These are phyloP conservation scores for Parasarocladium wereldwijsianum DNA, from an alignment of 2,329 filamentous ascomycete species.

Conservation along the genomic window DNA sequence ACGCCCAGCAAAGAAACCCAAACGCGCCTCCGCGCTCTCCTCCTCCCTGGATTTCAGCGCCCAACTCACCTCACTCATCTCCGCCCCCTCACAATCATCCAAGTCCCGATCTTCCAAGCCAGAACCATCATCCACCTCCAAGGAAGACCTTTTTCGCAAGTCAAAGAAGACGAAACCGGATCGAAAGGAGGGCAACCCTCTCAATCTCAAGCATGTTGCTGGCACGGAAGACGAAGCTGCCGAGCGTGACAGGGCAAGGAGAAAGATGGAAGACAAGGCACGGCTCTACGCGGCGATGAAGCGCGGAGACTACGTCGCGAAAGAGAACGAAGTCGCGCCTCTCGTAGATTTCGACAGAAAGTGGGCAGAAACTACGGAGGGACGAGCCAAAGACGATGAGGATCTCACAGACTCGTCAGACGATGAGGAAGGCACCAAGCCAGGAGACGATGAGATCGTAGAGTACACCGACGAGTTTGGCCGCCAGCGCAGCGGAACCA, in stretches of 20 bases:
- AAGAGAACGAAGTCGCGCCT: constrained; percentile 47
- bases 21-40: constrained; percentile 55
- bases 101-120: too few species aligned
- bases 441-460: constrained; percentile 45
- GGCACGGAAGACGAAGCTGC: constrained; percentile 49
- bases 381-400: constrained; percentile 40
- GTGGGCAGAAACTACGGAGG: constrained; percentile 62
- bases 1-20: constrained; percentile 52
- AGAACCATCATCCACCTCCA: too few species aligned
- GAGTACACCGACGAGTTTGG: constrained; percentile 91
- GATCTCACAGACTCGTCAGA: constrained; percentile 29
- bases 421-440: constrained; percentile 24
- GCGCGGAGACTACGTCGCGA: constrained; percentile 64
- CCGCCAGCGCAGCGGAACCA: constrained; percentile 59
- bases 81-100: constrained; percentile 30
- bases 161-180: neutral
- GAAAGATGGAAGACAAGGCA: constrained; percentile 82
- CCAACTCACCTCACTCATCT: constrained; percentile 70
- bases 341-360: constrained; percentile 93
- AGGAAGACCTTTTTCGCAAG: constrained; percentile 29
- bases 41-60: constrained; percentile 75
- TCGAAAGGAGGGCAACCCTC: constrained; percentile 15
- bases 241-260: constrained; percentile 55
- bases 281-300: constrained; percentile 82
- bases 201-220: constrained; percentile 34